phyloP scores from a whole-genome alignment of 2,329 filamentous ascomycete species.

The Grosmannia huntii region DNA sequence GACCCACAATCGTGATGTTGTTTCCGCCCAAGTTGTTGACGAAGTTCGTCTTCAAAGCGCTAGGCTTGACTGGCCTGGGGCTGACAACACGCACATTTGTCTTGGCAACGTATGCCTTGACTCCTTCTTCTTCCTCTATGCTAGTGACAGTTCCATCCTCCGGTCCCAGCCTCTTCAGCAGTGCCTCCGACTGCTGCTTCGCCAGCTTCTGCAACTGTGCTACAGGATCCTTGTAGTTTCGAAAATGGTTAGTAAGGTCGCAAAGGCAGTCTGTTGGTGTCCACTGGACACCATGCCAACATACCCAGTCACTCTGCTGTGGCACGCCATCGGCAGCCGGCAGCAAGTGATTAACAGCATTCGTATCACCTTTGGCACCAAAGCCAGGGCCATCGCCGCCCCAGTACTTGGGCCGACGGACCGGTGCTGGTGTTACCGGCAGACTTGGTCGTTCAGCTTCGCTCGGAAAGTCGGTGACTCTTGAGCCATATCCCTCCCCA shows the following conservation, averaged over 20 bases:
- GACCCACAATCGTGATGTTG: constrained; percentile 15
- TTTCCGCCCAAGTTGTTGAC: constrained; percentile 15
- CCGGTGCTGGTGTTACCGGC: constrained; percentile 78
- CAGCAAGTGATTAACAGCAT: constrained; percentile 35
- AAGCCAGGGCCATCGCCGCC: constrained; percentile 30
- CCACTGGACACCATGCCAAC: constrained; percentile 46
- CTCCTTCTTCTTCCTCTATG: constrained; percentile 23
- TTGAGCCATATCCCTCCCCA: constrained; percentile 34
- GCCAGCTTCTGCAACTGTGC: constrained; percentile 58
- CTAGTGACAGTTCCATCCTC: constrained; percentile 8
- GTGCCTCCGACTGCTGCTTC: constrained; percentile 49
- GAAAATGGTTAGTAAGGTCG: constrained; percentile 39
- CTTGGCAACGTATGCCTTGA: constrained; percentile 27
- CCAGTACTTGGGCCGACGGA: constrained; percentile 58
- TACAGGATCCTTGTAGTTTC: constrained; percentile 49
- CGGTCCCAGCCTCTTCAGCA: constrained; percentile 39
- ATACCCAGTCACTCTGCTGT: constrained; percentile 86
- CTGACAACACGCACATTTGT: constrained; percentile 23
- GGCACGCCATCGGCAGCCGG: constrained; percentile 74
- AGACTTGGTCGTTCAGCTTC: constrained; percentile 74
- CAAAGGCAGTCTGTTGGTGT: constrained; percentile 37
- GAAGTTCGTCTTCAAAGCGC: constrained; percentile 13
- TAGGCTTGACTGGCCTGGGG: constrained; percentile 21
- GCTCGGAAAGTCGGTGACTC: constrained; percentile 77
- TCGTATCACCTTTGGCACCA: constrained; percentile 36